These are phyloP conservation scores for Galeopsis tetrahit DNA, from an alignment of 257 asterid species.

Conservation along the genomic window DNA sequence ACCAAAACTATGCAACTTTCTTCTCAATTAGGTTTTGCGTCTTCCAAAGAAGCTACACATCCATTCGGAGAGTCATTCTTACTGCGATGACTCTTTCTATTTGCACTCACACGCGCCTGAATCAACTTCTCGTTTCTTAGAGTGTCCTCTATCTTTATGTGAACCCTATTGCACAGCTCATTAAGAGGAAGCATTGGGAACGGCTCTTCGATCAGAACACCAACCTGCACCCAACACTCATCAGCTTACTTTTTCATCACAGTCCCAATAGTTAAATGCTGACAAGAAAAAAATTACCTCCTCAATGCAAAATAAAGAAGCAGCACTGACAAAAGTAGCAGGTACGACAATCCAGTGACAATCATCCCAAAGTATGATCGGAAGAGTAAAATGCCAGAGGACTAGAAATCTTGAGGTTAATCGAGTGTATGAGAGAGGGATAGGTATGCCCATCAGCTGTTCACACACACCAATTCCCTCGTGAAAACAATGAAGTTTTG, in stretches of 20 bases:
- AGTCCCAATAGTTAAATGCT: background rate
- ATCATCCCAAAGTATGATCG: constrained; percentile 94
- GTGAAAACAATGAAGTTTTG: constrained; percentile 82
- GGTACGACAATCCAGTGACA: constrained; percentile 98
- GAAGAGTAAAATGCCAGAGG: constrained; percentile 99
- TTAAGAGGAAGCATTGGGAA: constrained; percentile 96
- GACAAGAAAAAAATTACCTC: constrained; percentile 54
- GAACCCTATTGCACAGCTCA: constrained; percentile 68
- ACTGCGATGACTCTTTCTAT: constrained; percentile 37
- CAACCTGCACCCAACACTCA: constrained; percentile 58
- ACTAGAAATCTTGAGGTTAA: constrained; percentile 91
- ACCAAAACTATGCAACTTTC: constrained; percentile 16
- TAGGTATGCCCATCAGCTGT: constrained; percentile 82
- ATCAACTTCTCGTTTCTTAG: constrained; percentile 60
- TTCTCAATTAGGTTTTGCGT: constrained; percentile 41
- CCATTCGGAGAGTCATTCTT: constrained; percentile 60
- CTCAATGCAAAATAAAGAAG: constrained; percentile 92
- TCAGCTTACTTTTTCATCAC: background rate
- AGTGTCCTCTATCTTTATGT: constrained; percentile 57
- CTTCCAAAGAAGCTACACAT: constrained; percentile 58
- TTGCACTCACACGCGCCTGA: constrained; percentile 51
- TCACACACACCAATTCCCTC: constrained; percentile 87
- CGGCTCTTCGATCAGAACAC: constrained; percentile 97
- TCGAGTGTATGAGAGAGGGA: constrained; percentile 94
- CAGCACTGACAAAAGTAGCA: constrained; percentile 95